These are phyloP conservation scores for Melampsora americana DNA, from an alignment of 1,284 basidiomycete species.

Conservation along the genomic window DNA sequence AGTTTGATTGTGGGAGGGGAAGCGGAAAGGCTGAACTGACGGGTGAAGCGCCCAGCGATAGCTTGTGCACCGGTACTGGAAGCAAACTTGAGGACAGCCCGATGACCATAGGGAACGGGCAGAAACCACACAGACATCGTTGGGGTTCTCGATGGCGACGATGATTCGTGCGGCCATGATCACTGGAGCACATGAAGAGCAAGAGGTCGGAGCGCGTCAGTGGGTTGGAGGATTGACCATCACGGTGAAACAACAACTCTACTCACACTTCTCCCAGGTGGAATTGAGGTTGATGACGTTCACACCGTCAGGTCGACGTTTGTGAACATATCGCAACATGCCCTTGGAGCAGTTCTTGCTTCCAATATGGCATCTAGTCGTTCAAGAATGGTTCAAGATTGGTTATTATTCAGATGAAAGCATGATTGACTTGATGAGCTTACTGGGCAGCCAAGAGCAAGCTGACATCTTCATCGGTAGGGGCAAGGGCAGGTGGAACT, in stretches of 20 bases:
- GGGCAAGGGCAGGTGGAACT: conserved; percentile 85
- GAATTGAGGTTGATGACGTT: conserved; percentile 97
- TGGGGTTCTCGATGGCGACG: conserved; percentile 81
- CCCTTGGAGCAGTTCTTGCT: conserved; percentile 99
- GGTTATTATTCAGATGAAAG: background rate
- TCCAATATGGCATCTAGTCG: conserved; percentile 53
- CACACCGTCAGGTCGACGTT: conserved; percentile 90
- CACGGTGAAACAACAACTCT: conserved; percentile 61
- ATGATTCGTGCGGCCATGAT: conserved; percentile 54
- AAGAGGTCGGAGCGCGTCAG: background rate
- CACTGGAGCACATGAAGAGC: background rate
- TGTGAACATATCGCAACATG: conserved; percentile 98
- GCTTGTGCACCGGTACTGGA: conserved; percentile 97
- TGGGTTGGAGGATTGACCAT: conserved; percentile 59
- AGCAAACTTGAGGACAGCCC: conserved; percentile 97
- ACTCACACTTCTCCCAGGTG: conserved; percentile 92
- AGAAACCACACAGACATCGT: conserved; percentile 96
- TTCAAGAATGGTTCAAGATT: too few species aligned
- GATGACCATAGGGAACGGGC: conserved; percentile 97
- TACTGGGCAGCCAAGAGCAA: conserved; percentile 90
- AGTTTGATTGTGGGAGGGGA: background rate
- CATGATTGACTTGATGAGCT: conserved; percentile 57
- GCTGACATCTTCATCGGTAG: conserved; percentile 95
- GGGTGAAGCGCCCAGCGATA: conserved; percentile 98
- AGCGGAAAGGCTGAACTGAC: conserved; percentile 6